phyloP scores from a whole-genome alignment of 768 basidiomycete genomes.

The Rhodotorula babjevae region DNA sequence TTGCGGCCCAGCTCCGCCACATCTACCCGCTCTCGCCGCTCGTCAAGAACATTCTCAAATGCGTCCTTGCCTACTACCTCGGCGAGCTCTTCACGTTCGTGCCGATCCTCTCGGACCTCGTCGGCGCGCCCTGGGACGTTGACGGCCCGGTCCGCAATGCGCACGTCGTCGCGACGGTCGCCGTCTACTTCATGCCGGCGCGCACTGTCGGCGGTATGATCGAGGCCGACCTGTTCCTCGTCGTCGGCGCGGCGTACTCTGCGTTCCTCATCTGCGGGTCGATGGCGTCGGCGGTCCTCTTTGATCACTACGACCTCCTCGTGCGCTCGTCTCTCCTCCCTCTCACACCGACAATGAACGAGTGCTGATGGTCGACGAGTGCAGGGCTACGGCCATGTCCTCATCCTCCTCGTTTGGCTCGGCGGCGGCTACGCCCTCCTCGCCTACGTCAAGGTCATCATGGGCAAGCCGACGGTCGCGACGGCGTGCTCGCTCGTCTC shows the following conservation, averaged over 20 bases:
- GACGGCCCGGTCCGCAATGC: constrained; percentile 33
- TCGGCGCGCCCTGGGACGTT: constrained; percentile 51
- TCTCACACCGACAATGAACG: too few relatives aligned
- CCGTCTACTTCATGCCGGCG: constrained; percentile 87
- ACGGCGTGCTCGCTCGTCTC: constrained; percentile 50
- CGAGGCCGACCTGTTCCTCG: constrained; percentile 68
- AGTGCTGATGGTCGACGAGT: too few relatives aligned
- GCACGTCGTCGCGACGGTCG: constrained; percentile 50
- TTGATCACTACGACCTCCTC: constrained; percentile 66
- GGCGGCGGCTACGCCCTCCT: constrained; percentile 72
- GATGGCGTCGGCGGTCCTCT: constrained; percentile 52
- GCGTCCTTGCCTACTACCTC: constrained; percentile 81
- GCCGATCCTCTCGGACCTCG: constrained; percentile 63
- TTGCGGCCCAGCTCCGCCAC: too few relatives aligned
- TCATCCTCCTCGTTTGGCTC: constrained; percentile 70
- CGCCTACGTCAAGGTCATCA: constrained; percentile 89
- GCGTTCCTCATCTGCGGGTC: constrained; percentile 53
- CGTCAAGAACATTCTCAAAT: constrained; percentile 63
- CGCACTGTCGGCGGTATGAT: constrained; percentile 90
- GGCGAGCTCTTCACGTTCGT: constrained; percentile 90
- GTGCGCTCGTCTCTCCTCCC: constrained; percentile 3
- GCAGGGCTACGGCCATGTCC: constrained; percentile 67
- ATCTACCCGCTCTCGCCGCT: constrained; percentile 13
- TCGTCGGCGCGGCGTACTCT: constrained; percentile 55
- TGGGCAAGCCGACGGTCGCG: constrained; percentile 55